Evolutionary conservation across 2,329 filamentous ascomycete genomes (phyloP).

Genomic region (Fonsecaea multimorphosa): DNA sequence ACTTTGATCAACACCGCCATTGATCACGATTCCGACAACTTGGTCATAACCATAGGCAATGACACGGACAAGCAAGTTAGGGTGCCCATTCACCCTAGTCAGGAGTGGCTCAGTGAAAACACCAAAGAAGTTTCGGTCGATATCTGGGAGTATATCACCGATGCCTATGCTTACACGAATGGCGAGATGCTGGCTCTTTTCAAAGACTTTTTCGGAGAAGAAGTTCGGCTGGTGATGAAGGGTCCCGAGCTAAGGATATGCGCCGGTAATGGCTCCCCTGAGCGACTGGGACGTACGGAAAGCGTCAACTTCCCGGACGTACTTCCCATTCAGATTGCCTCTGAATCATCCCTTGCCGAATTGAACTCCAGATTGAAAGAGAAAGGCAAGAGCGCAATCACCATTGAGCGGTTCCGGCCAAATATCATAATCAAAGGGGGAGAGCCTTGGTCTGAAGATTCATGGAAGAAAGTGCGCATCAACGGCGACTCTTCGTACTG

Average conservation of each 20-base stretch:
- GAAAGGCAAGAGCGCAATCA: conserved; percentile 56
- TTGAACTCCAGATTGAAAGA: conserved; percentile 60
- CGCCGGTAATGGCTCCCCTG: conserved; percentile 61
- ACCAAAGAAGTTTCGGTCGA: conserved; percentile 58
- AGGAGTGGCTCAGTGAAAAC: conserved; percentile 61
- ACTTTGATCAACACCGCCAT: conserved; percentile 65
- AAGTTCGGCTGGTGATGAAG: conserved; percentile 67
- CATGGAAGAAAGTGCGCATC: conserved; percentile 65
- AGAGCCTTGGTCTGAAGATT: conserved; percentile 66
- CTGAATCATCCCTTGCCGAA: conserved; percentile 62
- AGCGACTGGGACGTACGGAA: conserved; percentile 60
- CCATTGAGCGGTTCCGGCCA: conserved; percentile 67
- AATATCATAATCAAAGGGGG: conserved; percentile 66
- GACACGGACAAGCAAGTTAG: conserved; percentile 51
- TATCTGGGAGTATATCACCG: conserved; percentile 66
- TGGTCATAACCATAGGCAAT: conserved; percentile 52
- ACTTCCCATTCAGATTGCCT: conserved; percentile 63
- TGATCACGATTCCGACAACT: conserved; percentile 51
- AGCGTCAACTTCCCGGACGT: conserved; percentile 66
- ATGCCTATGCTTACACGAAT: conserved; percentile 60
- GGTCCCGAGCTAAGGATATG: conserved; percentile 63
- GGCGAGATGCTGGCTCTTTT: conserved; percentile 60
- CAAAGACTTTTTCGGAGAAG: conserved; percentile 57
- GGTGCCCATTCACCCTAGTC: conserved; percentile 62
- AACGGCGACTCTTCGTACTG: conserved; percentile 39